Evolutionary conservation across 805 yeast genomes (phyloP), one percentile per base, ranked within the genome.

Genomic region (Ogataea naganishii): DNA sequence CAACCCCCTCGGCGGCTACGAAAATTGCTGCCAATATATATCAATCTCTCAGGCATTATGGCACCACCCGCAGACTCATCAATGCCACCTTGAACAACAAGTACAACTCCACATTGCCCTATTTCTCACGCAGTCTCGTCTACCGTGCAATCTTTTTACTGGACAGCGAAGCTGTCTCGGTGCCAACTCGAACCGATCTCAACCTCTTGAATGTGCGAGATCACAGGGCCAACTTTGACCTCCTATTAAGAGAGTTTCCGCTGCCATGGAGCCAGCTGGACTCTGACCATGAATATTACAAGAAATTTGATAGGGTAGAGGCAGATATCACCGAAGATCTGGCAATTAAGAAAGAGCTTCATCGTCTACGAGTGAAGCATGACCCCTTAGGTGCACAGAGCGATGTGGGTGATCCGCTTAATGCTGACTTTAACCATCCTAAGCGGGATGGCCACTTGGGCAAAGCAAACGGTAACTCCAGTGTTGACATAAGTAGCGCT

Each of bases 181-280:
- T 30, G 6, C 20, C 37, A 18, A 26, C 27, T 22, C 23, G 6
- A 23, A 14, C 21, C 28, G 23, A 16, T 14, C 9, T 28, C 13
- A 32, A 40, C 9, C 30, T 50, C 11, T 14, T 38, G 2, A 37
- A 36, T 3, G 32, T 50, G 27, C 29, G 43, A n/a, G 20, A 31
- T 12, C 34, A 46, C 19, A 29, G 53, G 26, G 16, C 27, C 7
- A 26, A 22, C 7, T 55, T 44, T 29, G 29, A 29, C 3, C 23
- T 33, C 4, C 28, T 56, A 23, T n/a, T 20, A 4, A 30, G 34
- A 3, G 52, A 49, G 18, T 49, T 51, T 27, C 39, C 37, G 4
- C 45, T 57, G 6, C 62, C 63, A 1, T 57, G 61, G 61, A 44
- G 46, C 32, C 49, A 49, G 30, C 38, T 58, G n/a, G 36, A 41